A percentile compares a stretch with the other conserved stretches of the same genome.
phyloP scores from a whole-genome alignment of 768 basidiomycete genomes.

The Tulasnella sp. region DNA sequence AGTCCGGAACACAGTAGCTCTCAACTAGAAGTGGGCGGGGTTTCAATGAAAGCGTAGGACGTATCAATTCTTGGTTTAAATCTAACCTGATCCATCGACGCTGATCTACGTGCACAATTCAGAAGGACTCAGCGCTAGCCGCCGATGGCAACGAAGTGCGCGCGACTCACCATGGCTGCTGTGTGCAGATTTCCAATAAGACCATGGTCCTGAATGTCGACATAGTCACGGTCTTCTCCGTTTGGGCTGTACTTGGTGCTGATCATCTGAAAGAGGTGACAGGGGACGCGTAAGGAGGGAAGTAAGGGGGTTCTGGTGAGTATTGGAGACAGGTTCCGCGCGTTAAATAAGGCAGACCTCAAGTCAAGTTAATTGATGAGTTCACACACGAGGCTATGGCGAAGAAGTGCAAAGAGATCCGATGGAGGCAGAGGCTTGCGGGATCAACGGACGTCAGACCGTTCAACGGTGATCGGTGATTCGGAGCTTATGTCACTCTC shows the following conservation, averaged over 20 bases:
- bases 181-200: conserved; percentile 78
- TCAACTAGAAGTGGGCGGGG: conserved; percentile 48
- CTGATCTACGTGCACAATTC: conserved; percentile 41
- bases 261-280: not conserved
- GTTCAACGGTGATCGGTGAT: not conserved
- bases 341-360: not conserved
- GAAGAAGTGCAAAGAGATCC: conserved; percentile 1
- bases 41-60: not conserved
- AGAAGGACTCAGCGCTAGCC: conserved; percentile 3
- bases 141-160: not conserved
- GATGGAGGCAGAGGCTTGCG: not conserved
- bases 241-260: conserved; percentile 3
- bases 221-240: conserved; percentile 44
- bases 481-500: not conserved
- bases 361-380: not conserved
- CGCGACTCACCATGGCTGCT: conserved; percentile 53
- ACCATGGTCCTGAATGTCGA: conserved; percentile 71
- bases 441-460: not conserved
- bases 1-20: conserved; percentile 86
- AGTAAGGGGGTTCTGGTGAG: not conserved
- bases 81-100: conserved; percentile 69
- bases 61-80: conserved; percentile 20
- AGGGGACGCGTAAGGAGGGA: not conserved
- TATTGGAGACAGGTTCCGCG: not conserved
- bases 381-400: not conserved